A percentile compares a stretch with the other conserved stretches of the same genome.
These are phyloP conservation scores for Cytospora piceicola DNA, from an alignment of 2,329 filamentous ascomycete species.

Conservation along the genomic window DNA sequence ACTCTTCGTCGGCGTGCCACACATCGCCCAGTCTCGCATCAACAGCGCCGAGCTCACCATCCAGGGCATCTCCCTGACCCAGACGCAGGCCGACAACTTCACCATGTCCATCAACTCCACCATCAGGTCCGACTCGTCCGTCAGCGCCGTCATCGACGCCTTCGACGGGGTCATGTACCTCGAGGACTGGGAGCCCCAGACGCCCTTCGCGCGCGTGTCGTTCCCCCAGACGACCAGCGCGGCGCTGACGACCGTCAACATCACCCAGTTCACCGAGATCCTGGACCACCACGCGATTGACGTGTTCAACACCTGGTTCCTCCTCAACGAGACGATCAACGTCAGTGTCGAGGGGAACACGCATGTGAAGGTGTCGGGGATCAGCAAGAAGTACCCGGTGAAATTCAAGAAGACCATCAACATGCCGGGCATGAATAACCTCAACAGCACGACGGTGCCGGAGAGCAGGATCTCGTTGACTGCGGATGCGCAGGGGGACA, in stretches of 20 bases:
- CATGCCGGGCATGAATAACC: slow-evolving; percentile 57
- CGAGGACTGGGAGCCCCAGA: slow-evolving; percentile 50
- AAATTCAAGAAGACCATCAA: slow-evolving; percentile 60
- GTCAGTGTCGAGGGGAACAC: slow-evolving; percentile 58
- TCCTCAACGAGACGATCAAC: slow-evolving; percentile 53
- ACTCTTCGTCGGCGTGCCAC: slow-evolving; percentile 60
- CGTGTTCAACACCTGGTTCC: slow-evolving; percentile 58
- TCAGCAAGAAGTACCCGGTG: slow-evolving; percentile 53
- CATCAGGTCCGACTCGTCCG: slow-evolving; percentile 54
- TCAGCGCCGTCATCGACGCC: slow-evolving; percentile 54
- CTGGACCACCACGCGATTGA: slow-evolving; percentile 53
- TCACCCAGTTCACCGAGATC: slow-evolving; percentile 54
- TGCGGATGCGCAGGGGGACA: slow-evolving; percentile 51
- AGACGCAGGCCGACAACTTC: slow-evolving; percentile 50
- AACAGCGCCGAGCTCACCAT: slow-evolving; percentile 57
- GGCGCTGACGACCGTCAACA: slow-evolving; percentile 54
- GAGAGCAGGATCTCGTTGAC: slow-evolving; percentile 52
- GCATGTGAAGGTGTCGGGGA: slow-evolving; percentile 53
- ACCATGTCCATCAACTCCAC: slow-evolving; percentile 60
- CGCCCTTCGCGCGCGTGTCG: slow-evolving; percentile 53
- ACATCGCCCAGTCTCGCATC: slow-evolving; percentile 60
- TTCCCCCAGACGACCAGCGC: slow-evolving; percentile 58
- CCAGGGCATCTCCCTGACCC: slow-evolving; percentile 53
- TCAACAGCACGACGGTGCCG: slow-evolving; percentile 58
- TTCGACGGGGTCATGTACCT: slow-evolving; percentile 61